These are phyloP conservation scores for Plasmodium reichenowi DNA, from an alignment of 169 alveolate species.

Conservation along the genomic window DNA sequence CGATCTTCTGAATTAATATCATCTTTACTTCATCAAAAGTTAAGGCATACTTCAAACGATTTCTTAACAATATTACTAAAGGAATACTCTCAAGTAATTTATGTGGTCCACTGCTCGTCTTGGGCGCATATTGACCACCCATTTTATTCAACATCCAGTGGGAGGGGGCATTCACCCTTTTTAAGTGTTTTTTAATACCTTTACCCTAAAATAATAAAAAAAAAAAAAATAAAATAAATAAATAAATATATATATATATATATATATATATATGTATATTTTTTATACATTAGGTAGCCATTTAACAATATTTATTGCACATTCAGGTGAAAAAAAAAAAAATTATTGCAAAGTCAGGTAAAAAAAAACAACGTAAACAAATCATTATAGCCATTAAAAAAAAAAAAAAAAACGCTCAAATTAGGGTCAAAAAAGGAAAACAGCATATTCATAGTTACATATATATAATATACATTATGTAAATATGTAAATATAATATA, in stretches of 20 bases:
- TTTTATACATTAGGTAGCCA: too few relatives aligned
- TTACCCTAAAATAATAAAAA: conserved; percentile 91
- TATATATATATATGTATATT: not conserved
- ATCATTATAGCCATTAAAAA: too few relatives aligned
- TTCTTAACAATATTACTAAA: conserved; percentile 93
- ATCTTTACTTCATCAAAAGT: conserved; percentile 95
- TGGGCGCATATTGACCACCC: conserved; percentile 96
- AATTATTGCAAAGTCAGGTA: not conserved
- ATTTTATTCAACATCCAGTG: conserved; percentile 99
- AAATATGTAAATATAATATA: too few relatives aligned
- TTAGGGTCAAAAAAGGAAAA: too few relatives aligned
- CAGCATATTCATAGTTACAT: too few relatives aligned
- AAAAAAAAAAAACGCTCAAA: too few relatives aligned
- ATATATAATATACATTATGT: too few relatives aligned
- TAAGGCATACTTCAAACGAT: conserved; percentile 95
- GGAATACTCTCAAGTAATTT: conserved; percentile 98
- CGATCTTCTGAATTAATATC: conserved; percentile 96
- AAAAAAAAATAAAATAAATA: not conserved
- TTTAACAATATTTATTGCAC: too few relatives aligned
- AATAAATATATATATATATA: too few relatives aligned
- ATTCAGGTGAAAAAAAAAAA: not conserved
- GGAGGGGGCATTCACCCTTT: conserved; percentile 98
- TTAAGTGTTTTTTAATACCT: conserved; percentile 99
- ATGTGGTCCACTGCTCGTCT: conserved; percentile 97
- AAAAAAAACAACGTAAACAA: too few relatives aligned